Percentiles rank a stretch among this genome's conserved stretches.
These are phyloP conservation scores for Polytrichum commune DNA, from an alignment of 225 moss, liverwort and hornwort species.

Conservation along the genomic window DNA sequence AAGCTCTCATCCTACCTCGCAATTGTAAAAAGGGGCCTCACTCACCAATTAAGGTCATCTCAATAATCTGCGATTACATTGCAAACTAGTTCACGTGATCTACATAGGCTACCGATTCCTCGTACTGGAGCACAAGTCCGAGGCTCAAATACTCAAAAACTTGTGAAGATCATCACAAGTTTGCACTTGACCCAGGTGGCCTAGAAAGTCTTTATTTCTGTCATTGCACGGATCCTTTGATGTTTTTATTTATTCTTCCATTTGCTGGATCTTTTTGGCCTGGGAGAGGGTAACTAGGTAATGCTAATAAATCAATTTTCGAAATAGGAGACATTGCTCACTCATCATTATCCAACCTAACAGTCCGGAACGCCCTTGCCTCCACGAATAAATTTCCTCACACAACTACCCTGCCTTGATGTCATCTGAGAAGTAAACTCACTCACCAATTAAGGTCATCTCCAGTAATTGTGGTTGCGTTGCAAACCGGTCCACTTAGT, in stretches of 20 bases:
- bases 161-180: background rate
- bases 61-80: conserved; percentile 46
- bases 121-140: conserved; percentile 32
- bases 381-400: too few relatives aligned
- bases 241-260: too few relatives aligned
- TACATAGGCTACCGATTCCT: conserved; percentile 19
- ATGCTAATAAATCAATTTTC: too few relatives aligned
- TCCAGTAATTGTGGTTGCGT: conserved; percentile 52
- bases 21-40: too few relatives aligned
- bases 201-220: too few relatives aligned
- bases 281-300: too few relatives aligned
- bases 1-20: too few relatives aligned
- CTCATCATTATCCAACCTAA: background rate
- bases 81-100: conserved; percentile 25
- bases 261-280: too few relatives aligned
- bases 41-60: conserved; percentile 60
- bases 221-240: too few relatives aligned
- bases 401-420: background rate
- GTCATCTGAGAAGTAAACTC: background rate
- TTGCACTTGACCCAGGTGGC: background rate
- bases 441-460: conserved; percentile 55
- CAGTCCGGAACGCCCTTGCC: too few relatives aligned
- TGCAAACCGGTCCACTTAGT: conserved; percentile 23
- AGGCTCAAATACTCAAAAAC: conserved; percentile 18
- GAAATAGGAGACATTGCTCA: too few relatives aligned